Conservation (phyloP, 768 basidiomycete species). For the Hypholoma sublateritium region DNA sequence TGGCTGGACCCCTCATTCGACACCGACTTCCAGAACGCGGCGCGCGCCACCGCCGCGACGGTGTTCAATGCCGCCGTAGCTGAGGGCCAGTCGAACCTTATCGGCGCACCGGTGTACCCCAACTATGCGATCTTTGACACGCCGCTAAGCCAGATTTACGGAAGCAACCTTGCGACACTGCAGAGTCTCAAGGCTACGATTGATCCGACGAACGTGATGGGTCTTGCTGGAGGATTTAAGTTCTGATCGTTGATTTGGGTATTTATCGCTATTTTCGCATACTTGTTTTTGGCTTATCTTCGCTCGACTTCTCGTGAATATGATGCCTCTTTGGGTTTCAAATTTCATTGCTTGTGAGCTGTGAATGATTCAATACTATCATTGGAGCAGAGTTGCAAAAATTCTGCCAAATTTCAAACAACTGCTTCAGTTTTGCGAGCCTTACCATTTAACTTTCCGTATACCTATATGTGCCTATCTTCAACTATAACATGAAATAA, state of each 20-base stretch:
- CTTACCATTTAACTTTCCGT: too few species aligned
- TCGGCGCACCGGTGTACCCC: slow-evolving; percentile 21
- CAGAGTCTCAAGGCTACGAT: slow-evolving; percentile 38
- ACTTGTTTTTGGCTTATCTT: neutral
- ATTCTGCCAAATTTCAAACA: too few species aligned
- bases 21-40: slow-evolving; percentile 33
- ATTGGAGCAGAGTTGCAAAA: too few species aligned
- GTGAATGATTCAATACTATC: too few species aligned
- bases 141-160: slow-evolving; percentile 51
- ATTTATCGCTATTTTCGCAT: neutral
- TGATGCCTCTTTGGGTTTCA: too few species aligned
- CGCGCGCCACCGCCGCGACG: slow-evolving; percentile 33
- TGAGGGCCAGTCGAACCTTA: slow-evolving; percentile 37
- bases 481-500: too few species aligned
- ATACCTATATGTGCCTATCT: too few species aligned
- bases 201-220: slow-evolving; percentile 65
- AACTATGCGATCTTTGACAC: slow-evolving; percentile 63
- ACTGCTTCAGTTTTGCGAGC: too few species aligned
- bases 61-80: slow-evolving; percentile 33
- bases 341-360: too few species aligned
- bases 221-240: slow-evolving; percentile 66
- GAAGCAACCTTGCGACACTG: slow-evolving; percentile 42
- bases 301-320: neutral
- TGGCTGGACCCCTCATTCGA: slow-evolving; percentile 24
- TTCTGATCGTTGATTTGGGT: slow-evolving; percentile 22